Evolutionary conservation across 2,329 filamentous ascomycete species (phyloP).

Genomic region (Ophiostoma novo-ulmi): DNA sequence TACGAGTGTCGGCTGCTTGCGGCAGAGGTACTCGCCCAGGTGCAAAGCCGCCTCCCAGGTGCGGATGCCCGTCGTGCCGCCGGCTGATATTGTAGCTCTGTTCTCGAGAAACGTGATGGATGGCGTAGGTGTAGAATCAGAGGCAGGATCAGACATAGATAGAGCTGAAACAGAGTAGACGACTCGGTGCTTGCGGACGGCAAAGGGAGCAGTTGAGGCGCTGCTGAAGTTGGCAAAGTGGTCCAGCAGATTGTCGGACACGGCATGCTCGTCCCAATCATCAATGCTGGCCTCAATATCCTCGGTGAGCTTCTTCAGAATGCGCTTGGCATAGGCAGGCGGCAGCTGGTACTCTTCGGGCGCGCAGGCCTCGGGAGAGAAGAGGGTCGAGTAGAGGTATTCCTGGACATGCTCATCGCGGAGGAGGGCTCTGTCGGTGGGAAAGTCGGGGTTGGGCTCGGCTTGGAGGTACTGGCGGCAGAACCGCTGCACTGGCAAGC

Average conservation of each 20-base stretch:
- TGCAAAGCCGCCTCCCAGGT: slow-evolving; percentile 80
- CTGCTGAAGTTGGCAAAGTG: slow-evolving; percentile 56
- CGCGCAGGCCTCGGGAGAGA: slow-evolving; percentile 1
- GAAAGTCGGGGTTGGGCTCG: slow-evolving; percentile 60
- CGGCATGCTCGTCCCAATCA: slow-evolving; percentile 77
- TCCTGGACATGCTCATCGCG: slow-evolving; percentile 56
- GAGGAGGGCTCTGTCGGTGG: slow-evolving; percentile 57
- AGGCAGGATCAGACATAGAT: slow-evolving; percentile 4
- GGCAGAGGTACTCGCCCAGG: slow-evolving; percentile 62
- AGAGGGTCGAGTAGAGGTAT: slow-evolving; percentile 54
- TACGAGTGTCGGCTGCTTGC: slow-evolving; percentile 42
- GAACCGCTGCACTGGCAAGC: slow-evolving; percentile 38
- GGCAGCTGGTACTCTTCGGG: slow-evolving; percentile 53
- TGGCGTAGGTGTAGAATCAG: neutral
- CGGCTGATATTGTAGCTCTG: slow-evolving; percentile 61
- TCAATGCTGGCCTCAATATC: slow-evolving; percentile 68
- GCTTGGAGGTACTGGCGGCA: slow-evolving; percentile 76
- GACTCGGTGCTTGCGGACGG: slow-evolving; percentile 68
- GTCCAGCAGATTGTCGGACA: slow-evolving; percentile 69
- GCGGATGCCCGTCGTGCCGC: slow-evolving; percentile 68
- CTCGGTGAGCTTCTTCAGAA: slow-evolving; percentile 67
- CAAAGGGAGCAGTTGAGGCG: slow-evolving; percentile 53
- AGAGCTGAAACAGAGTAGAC: slow-evolving; percentile 56
- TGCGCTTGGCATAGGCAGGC: slow-evolving; percentile 61
- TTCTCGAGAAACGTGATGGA: slow-evolving; percentile 62